phyloP scores from a whole-genome alignment of 768 basidiomycete genomes.

The Melanogaster broomeanus region DNA sequence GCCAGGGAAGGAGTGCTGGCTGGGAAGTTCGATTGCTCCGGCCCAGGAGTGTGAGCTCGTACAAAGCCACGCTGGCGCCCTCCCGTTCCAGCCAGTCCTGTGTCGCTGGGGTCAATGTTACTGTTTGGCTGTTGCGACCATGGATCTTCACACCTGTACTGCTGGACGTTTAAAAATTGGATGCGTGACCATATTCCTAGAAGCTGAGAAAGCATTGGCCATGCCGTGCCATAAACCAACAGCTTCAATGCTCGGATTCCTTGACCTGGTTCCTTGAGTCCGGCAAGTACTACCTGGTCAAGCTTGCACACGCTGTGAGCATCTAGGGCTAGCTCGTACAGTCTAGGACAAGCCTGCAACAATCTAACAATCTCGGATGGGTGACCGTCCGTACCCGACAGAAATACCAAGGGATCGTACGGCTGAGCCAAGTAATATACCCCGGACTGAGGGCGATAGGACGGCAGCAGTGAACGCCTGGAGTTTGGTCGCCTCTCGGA shows the following conservation, averaged over 20 bases:
- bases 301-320: conserved; percentile 26
- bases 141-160: no score
- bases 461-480: conserved; percentile 19
- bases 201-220: conserved; percentile 45
- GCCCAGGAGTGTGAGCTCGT: conserved; percentile 43
- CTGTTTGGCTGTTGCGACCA: conserved; percentile 32
- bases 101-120: neutral
- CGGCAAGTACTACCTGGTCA: no score
- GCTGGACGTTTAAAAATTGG: conserved; percentile 39
- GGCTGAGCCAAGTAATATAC: conserved; percentile 13
- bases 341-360: conserved; percentile 28
- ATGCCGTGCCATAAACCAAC: conserved; percentile 39
- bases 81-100: no score
- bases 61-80: conserved; percentile 27
- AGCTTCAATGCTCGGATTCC: conserved; percentile 36
- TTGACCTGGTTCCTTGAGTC: no score
- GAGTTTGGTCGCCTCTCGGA: conserved; percentile 18
- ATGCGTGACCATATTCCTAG: conserved; percentile 39
- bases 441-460: conserved; percentile 13
- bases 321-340: conserved; percentile 37
- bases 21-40: no score
- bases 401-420: conserved; percentile 25
- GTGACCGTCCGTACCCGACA: conserved; percentile 9
- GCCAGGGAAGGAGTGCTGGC: conserved; percentile 36
- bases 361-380: conserved; percentile 12